A percentile compares a stretch with the other conserved stretches of the same genome.
Evolutionary conservation across 2,329 filamentous ascomycete species (phyloP).

Genomic region (Cordyceps fumosorosea): DNA sequence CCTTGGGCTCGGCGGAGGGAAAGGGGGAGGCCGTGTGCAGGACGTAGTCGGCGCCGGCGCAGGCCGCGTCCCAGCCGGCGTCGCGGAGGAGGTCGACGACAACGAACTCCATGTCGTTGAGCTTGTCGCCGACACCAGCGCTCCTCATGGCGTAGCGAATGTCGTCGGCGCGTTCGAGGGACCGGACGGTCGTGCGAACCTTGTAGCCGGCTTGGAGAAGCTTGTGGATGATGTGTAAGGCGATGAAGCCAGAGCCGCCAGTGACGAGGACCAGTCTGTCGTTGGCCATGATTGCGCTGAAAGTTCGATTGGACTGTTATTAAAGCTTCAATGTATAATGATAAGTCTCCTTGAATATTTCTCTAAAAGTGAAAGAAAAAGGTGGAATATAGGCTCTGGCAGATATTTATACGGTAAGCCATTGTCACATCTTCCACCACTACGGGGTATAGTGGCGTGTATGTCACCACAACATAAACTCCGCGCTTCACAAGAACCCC

Average conservation of each 20-base stretch:
- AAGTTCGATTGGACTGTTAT: neutral
- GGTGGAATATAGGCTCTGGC: neutral
- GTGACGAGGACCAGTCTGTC: slow-evolving; percentile 17
- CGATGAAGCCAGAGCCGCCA: slow-evolving; percentile 20
- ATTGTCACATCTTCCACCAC: neutral
- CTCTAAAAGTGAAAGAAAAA: too few relatives aligned
- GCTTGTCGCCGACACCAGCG: slow-evolving; percentile 12
- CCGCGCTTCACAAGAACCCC: neutral
- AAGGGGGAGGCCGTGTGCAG: slow-evolving; percentile 30
- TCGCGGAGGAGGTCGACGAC: slow-evolving; percentile 20
- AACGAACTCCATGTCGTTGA: slow-evolving; percentile 15
- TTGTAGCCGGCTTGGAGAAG: slow-evolving; percentile 16
- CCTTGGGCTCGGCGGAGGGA: slow-evolving; percentile 13
- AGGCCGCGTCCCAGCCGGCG: slow-evolving; percentile 23
- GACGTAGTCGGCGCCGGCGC: slow-evolving; percentile 24
- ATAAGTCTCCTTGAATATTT: too few relatives aligned
- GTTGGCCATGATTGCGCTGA: neutral
- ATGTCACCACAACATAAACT: neutral
- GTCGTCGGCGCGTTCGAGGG: slow-evolving; percentile 14
- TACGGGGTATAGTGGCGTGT: neutral
- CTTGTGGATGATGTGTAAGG: slow-evolving; percentile 16
- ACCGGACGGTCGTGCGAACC: slow-evolving; percentile 16
- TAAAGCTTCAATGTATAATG: too few relatives aligned
- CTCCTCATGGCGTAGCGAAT: slow-evolving; percentile 13
- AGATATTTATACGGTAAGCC: neutral